These are phyloP conservation scores for Linum tenue DNA, from an alignment of 345 rosid genomes.

Conservation along the genomic window DNA sequence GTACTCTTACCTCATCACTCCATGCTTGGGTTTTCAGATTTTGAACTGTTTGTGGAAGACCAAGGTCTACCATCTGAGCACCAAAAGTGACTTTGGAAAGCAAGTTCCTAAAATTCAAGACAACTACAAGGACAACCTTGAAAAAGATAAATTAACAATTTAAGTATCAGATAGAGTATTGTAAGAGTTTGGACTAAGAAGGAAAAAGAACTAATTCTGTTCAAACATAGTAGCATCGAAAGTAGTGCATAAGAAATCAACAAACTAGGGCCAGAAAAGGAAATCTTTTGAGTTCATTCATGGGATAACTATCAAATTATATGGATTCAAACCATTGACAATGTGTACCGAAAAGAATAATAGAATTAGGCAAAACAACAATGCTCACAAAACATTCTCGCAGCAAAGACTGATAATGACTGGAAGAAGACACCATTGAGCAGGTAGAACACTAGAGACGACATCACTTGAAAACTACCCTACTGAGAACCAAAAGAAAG, in stretches of 20 bases:
- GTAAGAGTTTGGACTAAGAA: not conserved
- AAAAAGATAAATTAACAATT: conserved; percentile 17
- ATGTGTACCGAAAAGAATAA: too few relatives aligned
- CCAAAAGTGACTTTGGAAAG: conserved; percentile 78
- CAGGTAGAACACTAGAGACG: not conserved
- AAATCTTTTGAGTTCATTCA: not conserved
- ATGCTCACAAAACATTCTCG: not conserved
- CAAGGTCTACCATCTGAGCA: conserved; percentile 94
- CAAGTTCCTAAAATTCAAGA: conserved; percentile 73
- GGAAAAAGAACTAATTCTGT: not conserved
- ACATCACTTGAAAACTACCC: not conserved
- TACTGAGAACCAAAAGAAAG: conserved; percentile 10
- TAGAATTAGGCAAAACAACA: not conserved
- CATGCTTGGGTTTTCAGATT: conserved; percentile 90
- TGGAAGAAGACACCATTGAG: not conserved
- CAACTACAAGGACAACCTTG: conserved; percentile 90
- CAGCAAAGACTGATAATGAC: not conserved
- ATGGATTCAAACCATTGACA: not conserved
- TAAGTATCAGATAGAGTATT: not conserved
- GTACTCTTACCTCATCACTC: conserved; percentile 82
- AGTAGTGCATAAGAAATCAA: not conserved
- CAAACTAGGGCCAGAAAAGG: not conserved
- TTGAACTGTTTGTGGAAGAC: conserved; percentile 82
- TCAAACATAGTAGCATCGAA: not conserved
- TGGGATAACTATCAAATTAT: too few relatives aligned